Conservation (phyloP, 805 yeast species). For the Yamadazyma olivae region DNA sequence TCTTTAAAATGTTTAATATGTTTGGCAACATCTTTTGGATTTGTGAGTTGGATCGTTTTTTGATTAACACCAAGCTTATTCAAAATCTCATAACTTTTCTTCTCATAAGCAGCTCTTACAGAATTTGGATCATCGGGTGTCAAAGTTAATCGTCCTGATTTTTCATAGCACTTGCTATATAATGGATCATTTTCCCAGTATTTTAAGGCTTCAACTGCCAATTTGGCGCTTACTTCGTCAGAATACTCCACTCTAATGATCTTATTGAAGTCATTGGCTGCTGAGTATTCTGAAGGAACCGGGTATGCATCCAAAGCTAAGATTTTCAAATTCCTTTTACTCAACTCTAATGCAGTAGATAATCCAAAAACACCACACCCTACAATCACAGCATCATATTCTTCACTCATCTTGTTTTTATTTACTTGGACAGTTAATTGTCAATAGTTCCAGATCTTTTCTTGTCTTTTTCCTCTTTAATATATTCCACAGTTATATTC, state of each 20-base stretch:
- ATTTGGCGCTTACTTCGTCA: slow-evolving; percentile 21
- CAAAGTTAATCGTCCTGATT: slow-evolving; percentile 14
- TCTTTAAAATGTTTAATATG: slow-evolving; percentile 6
- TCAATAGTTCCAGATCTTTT: too few relatives aligned
- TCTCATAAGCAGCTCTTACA: slow-evolving; percentile 11
- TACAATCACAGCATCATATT: slow-evolving; percentile 12
- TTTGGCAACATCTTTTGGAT: slow-evolving; percentile 6
- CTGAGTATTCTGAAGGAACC: slow-evolving; percentile 35
- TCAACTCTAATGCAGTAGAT: slow-evolving; percentile 39
- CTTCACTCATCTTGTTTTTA: slow-evolving; percentile 2
- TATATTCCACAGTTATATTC: too few relatives aligned
- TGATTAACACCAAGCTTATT: slow-evolving; percentile 11
- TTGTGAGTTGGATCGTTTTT: slow-evolving; percentile 5
- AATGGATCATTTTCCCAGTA: slow-evolving; percentile 37
- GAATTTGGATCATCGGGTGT: slow-evolving; percentile 10
- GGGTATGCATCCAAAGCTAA: slow-evolving; percentile 17
- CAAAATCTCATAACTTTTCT: slow-evolving; percentile 9
- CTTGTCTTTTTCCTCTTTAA: too few relatives aligned
- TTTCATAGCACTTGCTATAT: slow-evolving; percentile 19
- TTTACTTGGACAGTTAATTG: too few relatives aligned
- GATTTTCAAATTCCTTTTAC: slow-evolving; percentile 23
- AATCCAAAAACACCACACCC: slow-evolving; percentile 50
- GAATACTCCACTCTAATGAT: slow-evolving; percentile 20
- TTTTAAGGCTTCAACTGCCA: slow-evolving; percentile 32
- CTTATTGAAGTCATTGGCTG: slow-evolving; percentile 37